A percentile compares a stretch with the other conserved stretches of the same genome.
phyloP scores from a whole-genome alignment of 2,329 filamentous ascomycete genomes.

The Colletotrichum sp. region DNA sequence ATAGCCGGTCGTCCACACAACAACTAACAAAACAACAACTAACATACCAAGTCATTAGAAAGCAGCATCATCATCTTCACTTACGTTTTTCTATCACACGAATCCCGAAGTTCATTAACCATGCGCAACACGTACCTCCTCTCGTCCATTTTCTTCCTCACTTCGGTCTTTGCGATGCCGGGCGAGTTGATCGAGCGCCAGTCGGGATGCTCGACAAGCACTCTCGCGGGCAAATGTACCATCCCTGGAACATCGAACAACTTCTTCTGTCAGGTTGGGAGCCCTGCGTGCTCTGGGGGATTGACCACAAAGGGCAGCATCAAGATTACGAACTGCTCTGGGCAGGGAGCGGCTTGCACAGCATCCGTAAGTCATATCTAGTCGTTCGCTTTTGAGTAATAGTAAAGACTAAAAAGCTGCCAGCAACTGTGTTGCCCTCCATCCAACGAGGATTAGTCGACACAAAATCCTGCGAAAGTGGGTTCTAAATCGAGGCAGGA shows the following conservation, averaged over 20 bases:
- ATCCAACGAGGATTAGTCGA: neutral
- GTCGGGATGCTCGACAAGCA: neutral
- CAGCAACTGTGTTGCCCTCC: neutral
- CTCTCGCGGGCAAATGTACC: neutral
- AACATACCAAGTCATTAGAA: accelerated
- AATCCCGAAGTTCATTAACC: neutral
- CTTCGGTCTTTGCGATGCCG: neutral
- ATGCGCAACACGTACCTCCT: neutral
- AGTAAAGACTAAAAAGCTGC: neutral
- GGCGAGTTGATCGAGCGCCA: neutral
- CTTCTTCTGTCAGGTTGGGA: neutral
- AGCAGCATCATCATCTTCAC: neutral
- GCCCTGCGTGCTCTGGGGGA: accelerated
- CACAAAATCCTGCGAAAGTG: accelerated
- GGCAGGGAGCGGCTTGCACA: neutral
- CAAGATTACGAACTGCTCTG: neutral
- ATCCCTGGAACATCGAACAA: neutral
- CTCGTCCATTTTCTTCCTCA: neutral
- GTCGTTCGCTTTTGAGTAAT: neutral
- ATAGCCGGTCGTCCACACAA: neutral
- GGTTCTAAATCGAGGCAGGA: accelerated
- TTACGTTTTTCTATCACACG: neutral
- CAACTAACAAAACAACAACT: neutral
- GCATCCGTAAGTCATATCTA: neutral
- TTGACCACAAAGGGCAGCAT: neutral